phyloP scores from a whole-genome alignment of 2,329 filamentous ascomycete genomes.

The Arthrobotrys entomopaga region DNA sequence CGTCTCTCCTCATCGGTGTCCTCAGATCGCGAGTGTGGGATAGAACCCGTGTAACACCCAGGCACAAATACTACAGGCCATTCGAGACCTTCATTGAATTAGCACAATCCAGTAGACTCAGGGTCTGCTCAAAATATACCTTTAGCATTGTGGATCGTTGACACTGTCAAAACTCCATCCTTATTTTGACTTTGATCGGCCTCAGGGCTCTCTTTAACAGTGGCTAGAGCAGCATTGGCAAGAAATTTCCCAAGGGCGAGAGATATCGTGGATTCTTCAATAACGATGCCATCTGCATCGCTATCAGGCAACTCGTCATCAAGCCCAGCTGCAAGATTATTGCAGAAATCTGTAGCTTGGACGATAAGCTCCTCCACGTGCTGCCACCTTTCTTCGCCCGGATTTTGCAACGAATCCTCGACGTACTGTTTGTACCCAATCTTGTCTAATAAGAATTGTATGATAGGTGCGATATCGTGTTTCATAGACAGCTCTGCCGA shows the following conservation, averaged over 20 bases:
- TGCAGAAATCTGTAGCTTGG: conserved; percentile 78
- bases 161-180: conserved; percentile 78
- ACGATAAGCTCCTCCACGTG: conserved; percentile 82
- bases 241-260: conserved; percentile 78
- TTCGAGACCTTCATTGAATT: conserved; percentile 70
- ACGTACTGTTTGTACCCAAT: conserved; percentile 80
- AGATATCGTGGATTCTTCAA: conserved; percentile 31
- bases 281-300: conserved; percentile 49
- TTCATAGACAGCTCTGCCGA: conserved; percentile 61
- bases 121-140: conserved; percentile 61
- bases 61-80: conserved; percentile 97
- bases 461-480: conserved; percentile 56
- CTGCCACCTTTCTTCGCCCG: conserved; percentile 85
- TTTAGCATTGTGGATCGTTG: conserved; percentile 95
- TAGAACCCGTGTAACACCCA: conserved; percentile 86
- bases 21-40: conserved; percentile 86
- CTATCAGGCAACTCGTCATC: conserved; percentile 66
- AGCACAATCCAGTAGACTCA: neutral
- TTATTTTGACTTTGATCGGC: conserved; percentile 67
- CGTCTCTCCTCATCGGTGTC: conserved; percentile 87
- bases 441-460: conserved; percentile 70
- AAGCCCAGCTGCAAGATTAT: conserved; percentile 61
- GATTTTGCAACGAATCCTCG: conserved; percentile 73
- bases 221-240: conserved; percentile 87
- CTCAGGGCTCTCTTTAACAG: conserved; percentile 73